Evolutionary conservation across 768 basidiomycete species (phyloP).

Genomic region (Paxillus rubicundulus): DNA sequence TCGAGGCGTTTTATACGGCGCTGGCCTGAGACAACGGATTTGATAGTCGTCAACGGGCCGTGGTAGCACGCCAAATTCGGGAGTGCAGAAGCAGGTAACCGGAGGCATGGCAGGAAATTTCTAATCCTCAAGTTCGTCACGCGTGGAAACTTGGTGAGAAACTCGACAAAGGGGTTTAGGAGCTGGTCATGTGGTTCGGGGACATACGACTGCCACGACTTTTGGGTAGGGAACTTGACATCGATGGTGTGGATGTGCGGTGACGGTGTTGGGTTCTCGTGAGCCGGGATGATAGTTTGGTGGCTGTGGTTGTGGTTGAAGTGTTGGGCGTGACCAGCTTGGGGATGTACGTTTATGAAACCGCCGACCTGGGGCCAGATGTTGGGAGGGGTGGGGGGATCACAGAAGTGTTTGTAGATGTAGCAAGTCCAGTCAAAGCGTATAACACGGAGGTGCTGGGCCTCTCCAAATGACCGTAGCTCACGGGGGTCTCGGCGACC

Average conservation of each 20-base stretch:
- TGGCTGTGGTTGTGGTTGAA: not conserved
- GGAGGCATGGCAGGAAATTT: conserved; percentile 29
- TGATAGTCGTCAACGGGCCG: conserved; percentile 28
- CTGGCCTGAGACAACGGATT: conserved; percentile 17
- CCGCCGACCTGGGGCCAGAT: conserved; percentile 16
- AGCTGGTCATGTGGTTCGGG: conserved; percentile 28
- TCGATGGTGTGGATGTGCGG: conserved; percentile 29
- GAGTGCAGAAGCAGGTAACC: conserved; percentile 17
- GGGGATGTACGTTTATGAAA: not conserved
- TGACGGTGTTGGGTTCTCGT: conserved; percentile 14
- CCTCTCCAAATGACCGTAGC: conserved; percentile 35
- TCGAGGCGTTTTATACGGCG: conserved; percentile 22
- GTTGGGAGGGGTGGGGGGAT: conserved; percentile 2
- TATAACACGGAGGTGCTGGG: conserved; percentile 37
- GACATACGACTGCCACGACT: conserved; percentile 28
- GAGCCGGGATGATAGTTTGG: conserved; percentile 6
- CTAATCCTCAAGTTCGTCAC: conserved; percentile 20
- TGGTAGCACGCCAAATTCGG: conserved; percentile 20
- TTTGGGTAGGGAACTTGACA: conserved; percentile 30
- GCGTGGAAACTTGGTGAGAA: conserved; percentile 23
- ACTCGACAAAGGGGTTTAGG: conserved; percentile 25
- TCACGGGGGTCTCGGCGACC: conserved; percentile 25
- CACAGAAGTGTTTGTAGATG: conserved; percentile 32
- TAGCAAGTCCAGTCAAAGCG: conserved; percentile 44
- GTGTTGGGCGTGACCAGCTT: conserved; percentile 8